Evolutionary conservation across 176 grass and related monocot species (phyloP).

Genomic region (Aegilops tauschii): DNA sequence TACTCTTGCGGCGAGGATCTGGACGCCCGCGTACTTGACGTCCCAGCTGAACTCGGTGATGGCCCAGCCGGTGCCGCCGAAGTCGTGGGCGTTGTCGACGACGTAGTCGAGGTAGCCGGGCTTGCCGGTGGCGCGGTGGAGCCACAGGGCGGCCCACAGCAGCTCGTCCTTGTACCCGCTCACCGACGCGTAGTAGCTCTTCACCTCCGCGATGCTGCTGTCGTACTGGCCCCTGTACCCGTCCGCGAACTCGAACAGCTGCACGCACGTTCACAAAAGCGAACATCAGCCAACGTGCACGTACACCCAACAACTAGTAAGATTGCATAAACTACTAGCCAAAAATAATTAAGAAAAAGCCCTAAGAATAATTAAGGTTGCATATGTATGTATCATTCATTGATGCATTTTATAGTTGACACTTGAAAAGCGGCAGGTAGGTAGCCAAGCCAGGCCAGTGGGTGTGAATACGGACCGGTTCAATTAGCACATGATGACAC

Average conservation of each 20-base stretch:
- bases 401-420: not conserved
- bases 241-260: conserved; percentile 85
- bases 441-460: not conserved
- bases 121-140: conserved; percentile 68
- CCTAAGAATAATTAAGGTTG: not conserved
- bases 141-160: conserved; percentile 81
- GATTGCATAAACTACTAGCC: not conserved
- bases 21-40: conserved; percentile 87
- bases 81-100: conserved; percentile 57
- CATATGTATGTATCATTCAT: not conserved
- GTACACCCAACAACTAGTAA: not conserved
- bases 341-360: not conserved
- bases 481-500: conserved; percentile 37
- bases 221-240: conserved; percentile 72
- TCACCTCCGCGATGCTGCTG: conserved; percentile 74
- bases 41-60: conserved; percentile 96
- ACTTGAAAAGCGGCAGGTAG: conserved; percentile 1
- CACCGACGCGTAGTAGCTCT: conserved; percentile 86
- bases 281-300: conserved; percentile 1
- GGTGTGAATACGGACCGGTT: conserved; percentile 21
- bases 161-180: conserved; percentile 89
- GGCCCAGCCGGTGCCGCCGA: conserved; percentile 75
- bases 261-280: not conserved
- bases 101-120: conserved; percentile 60
- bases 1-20: conserved; percentile 70